Evolutionary conservation across 345 rosid genomes (phyloP), one percentile per base, ranked within the genome.

Genomic region (Diplotaxis tenuifolia): DNA sequence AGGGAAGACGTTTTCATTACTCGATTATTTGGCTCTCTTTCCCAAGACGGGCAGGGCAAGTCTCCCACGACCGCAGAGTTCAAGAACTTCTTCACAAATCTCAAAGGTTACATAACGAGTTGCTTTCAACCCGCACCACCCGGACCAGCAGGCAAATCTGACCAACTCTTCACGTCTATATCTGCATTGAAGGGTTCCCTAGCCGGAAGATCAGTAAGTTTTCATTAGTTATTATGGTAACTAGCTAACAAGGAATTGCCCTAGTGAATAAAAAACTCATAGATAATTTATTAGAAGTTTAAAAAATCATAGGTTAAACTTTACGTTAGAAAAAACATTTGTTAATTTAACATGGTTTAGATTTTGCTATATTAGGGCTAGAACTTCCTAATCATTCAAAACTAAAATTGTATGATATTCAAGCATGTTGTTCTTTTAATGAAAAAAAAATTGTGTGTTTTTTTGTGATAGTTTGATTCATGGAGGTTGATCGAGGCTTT

Each of bases 71-170:
- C 34, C 8, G 34, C 27, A 8, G 36, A 64, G 49, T 42, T 64
- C 55, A 42, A 64, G 8, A 15, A 8, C 16, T 45, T 65, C 69
- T 45, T 65, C 50, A n/a, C 23, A 25, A 62, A 62, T 16, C 52
- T 62, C 29, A 62, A n/a, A 62, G 52, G 45, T 14, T 62, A 62
- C 31, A 38, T 38, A 62, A 11, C 27, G 9, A 9, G 10, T 31
- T 21, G 31, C 52, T 38, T 62, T 21, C n/a, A 36, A 20, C 40
- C 66, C 18, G 50, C 27, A 62, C 42, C 29, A 34, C 8, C 18
- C n/a, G 67, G 52, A 36, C 10, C 66, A n/a, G n/a, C n/a, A 62
- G 50, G 7, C 50, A 61, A 19, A 61, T 34, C 65, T 34, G 52
- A 38, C 31, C 67, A 62, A 31, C 67, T 62, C 20, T 38, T 62